These are phyloP conservation scores for Tulasnella sp. DNA, from an alignment of 768 basidiomycete genomes.

Conservation along the genomic window DNA sequence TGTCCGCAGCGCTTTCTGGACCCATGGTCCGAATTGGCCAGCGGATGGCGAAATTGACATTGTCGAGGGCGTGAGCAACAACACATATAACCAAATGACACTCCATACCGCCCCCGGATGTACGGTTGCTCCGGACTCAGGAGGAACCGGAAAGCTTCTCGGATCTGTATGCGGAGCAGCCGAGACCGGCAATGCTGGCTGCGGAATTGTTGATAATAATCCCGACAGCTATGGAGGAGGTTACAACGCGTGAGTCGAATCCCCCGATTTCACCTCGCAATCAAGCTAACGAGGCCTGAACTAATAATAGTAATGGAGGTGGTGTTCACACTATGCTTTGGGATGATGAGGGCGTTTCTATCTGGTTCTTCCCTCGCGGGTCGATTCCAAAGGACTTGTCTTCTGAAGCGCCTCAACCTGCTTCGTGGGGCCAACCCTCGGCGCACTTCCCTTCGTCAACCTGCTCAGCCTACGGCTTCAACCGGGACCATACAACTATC, in stretches of 20 bases:
- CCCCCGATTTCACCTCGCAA: background rate
- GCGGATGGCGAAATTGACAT: constrained; percentile 65
- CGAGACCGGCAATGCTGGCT: constrained; percentile 49
- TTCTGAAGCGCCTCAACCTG: constrained; percentile 63
- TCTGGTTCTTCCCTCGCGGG: constrained; percentile 74
- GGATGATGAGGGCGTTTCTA: constrained; percentile 63
- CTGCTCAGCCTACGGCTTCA: constrained; percentile 35
- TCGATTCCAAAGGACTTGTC: constrained; percentile 71
- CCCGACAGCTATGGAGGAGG: constrained; percentile 68
- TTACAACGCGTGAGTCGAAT: constrained; percentile 50
- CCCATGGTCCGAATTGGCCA: constrained; percentile 38
- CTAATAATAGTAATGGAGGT: constrained; percentile 45
- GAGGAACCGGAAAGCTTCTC: constrained; percentile 57
- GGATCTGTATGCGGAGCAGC: constrained; percentile 32
- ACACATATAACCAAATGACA: constrained; percentile 73
- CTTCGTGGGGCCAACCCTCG: constrained; percentile 65
- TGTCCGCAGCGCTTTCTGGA: constrained; percentile 40
- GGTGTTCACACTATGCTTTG: constrained; percentile 88
- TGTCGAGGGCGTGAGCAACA: constrained; percentile 73
- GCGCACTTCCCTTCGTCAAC: constrained; percentile 70
- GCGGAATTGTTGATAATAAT: constrained; percentile 59
- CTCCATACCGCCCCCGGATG: constrained; percentile 73
- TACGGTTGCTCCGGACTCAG: constrained; percentile 41
- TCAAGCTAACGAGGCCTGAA: background rate
- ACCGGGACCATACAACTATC: constrained; percentile 33